A percentile compares a stretch with the other conserved stretches of the same genome.
These are phyloP conservation scores for Moricandia moricandioides DNA, from an alignment of 345 rosid genomes.

Conservation along the genomic window DNA sequence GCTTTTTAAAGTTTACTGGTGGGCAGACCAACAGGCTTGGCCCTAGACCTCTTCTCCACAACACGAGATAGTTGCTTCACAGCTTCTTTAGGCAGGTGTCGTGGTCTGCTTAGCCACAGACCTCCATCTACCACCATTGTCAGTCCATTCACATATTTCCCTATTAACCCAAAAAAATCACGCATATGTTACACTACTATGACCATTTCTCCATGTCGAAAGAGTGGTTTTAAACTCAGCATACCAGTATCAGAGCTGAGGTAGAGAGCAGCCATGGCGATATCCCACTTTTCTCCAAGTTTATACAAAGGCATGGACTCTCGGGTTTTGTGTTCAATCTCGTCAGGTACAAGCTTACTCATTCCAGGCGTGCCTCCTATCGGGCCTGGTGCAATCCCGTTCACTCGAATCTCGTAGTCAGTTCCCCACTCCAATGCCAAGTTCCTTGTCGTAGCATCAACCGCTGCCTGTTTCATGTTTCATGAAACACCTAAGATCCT, in stretches of 20 bases:
- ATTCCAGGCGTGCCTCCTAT: constrained; percentile 73
- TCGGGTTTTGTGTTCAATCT: constrained; percentile 45
- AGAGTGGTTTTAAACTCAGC: constrained; percentile 9
- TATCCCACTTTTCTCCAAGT: constrained; percentile 80
- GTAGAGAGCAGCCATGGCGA: constrained; percentile 83
- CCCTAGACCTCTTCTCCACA: constrained; percentile 66
- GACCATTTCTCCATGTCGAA: background rate
- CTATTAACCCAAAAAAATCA: constrained; percentile 37
- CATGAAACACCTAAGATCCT: background rate
- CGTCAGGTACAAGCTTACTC: constrained; percentile 72
- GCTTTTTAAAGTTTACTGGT: constrained; percentile 52
- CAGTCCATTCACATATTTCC: constrained; percentile 62
- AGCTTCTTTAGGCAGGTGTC: constrained; percentile 54
- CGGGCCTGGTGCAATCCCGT: constrained; percentile 89
- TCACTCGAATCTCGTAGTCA: constrained; percentile 48
- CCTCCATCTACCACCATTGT: constrained; percentile 69
- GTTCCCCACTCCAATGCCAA: constrained; percentile 86
- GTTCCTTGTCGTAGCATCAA: constrained; percentile 67
- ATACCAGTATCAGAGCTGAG: constrained; percentile 65
- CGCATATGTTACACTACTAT: background rate
- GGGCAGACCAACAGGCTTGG: constrained; percentile 48
- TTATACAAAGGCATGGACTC: constrained; percentile 56
- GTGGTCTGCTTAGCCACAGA: constrained; percentile 58
- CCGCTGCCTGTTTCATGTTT: constrained; percentile 62
- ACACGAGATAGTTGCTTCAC: constrained; percentile 59